Evolutionary conservation across 2,329 filamentous ascomycete species (phyloP).

Genomic region (Epicoccum nigrum): DNA sequence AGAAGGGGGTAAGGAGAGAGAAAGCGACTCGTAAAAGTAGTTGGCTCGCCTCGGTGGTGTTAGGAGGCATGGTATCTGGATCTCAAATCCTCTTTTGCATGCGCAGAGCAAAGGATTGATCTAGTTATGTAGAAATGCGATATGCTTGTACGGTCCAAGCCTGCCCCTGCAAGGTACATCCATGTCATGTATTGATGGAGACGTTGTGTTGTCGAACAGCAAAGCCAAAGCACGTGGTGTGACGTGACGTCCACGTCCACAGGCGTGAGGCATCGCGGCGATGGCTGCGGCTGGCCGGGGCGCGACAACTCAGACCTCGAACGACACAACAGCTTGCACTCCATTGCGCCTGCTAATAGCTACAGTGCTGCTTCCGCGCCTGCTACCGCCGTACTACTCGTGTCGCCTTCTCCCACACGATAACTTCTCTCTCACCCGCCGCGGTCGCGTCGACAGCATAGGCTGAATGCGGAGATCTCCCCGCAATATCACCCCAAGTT

Average conservation of each 20-base stretch:
- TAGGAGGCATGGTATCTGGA: too few species aligned
- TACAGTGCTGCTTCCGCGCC: not conserved
- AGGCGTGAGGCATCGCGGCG: slow-evolving; percentile 11
- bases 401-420: not conserved
- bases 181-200: too few species aligned
- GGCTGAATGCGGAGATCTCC: slow-evolving; percentile 21
- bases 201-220: not conserved
- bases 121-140: slow-evolving; percentile 32
- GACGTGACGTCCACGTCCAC: too few species aligned
- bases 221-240: slow-evolving; percentile 13
- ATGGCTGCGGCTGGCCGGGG: slow-evolving; percentile 1
- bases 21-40: slow-evolving; percentile 51
- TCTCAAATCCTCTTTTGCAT: not conserved
- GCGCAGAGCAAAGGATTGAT: slow-evolving; percentile 4
- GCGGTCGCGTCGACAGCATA: slow-evolving; percentile 1
- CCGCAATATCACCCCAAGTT: slow-evolving; percentile 17
- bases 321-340: slow-evolving; percentile 13
- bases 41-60: too few species aligned
- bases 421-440: not conserved
- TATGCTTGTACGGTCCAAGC: slow-evolving; percentile 35
- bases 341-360: slow-evolving; percentile 1
- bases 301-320: slow-evolving; percentile 3
- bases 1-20: slow-evolving; percentile 52
- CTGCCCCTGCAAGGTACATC: not conserved
- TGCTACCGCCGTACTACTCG: not conserved